A percentile compares a stretch with the other conserved stretches of the same genome.
Evolutionary conservation across 1,139 yeast genomes (phyloP).

Genomic region (Magnusiomyces fungicola): DNA sequence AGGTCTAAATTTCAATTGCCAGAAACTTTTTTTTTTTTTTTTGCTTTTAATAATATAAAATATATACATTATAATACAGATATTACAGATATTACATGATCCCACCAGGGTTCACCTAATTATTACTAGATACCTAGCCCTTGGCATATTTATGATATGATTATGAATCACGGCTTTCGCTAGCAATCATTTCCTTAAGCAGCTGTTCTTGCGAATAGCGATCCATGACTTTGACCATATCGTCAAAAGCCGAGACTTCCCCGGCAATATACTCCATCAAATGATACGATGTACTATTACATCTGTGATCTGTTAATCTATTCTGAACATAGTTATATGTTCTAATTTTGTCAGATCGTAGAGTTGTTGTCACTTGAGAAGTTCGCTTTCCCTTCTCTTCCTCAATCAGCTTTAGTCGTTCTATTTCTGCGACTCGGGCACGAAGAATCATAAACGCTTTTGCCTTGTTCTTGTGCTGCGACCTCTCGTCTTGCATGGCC

Average conservation of each 20-base stretch:
- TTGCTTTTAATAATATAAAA: background rate
- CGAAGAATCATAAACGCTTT: slow-evolving; percentile 79
- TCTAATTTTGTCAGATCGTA: slow-evolving; percentile 85
- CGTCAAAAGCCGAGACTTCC: slow-evolving; percentile 44
- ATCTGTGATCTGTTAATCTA: slow-evolving; percentile 88
- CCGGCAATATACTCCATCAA: slow-evolving; percentile 68
- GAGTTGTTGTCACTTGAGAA: slow-evolving; percentile 82
- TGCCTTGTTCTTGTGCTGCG: slow-evolving; percentile 94
- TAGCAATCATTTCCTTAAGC: slow-evolving; percentile 34
- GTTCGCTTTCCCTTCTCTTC: slow-evolving; percentile 63
- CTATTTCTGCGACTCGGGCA: slow-evolving; percentile 77
- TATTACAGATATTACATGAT: no score
- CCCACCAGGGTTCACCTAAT: no score
- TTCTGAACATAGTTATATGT: slow-evolving; percentile 92
- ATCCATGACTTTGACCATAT: slow-evolving; percentile 49
- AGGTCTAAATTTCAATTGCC: no score
- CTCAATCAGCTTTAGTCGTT: slow-evolving; percentile 55
- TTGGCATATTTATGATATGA: no score
- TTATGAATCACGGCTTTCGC: slow-evolving; percentile 20
- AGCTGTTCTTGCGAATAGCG: slow-evolving; percentile 41
- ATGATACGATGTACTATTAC: slow-evolving; percentile 72
- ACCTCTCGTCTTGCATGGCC: slow-evolving; percentile 88
- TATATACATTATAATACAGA: no score
- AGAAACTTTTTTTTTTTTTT: background rate
- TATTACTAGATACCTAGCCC: no score